Evolutionary conservation across 2,329 filamentous ascomycete species (phyloP), one percentile per base, ranked within the genome.

Genomic region (Zasmidium cellare): DNA sequence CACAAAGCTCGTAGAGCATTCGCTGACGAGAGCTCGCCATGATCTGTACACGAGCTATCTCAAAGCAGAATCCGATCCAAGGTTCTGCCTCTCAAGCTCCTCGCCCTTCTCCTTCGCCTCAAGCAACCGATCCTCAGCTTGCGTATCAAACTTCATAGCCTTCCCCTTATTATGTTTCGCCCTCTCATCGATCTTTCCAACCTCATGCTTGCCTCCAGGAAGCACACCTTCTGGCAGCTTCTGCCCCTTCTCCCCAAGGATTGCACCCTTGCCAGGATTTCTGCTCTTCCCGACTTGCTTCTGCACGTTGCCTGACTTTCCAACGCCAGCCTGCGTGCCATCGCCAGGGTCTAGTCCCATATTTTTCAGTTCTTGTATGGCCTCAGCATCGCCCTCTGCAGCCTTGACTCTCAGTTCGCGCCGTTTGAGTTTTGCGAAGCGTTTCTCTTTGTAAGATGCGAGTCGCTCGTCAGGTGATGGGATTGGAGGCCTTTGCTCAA

Each of bases 401-500:
- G 71, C 72, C 47, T 62, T 58, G 14, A 56, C 56, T 16, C 72
- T 65, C 46, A 70, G 57, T 14, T 57, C 58, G 20, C 69, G 63
- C 16, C 71, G 64, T 65, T 82, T 79, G 44, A 83, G 77, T 73
- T 90, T 90, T 35, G 76, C 77, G 28, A 77, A 75, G 56, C 82
- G 82, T 72, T 84, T 81, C 25, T 76, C 75, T 50, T 85, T 80
- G 57, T 83, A 80, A 52, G 79, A 76, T 51, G 72, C 79, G 66
- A 85, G 79, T 46, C 84, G 78, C 73, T 92, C 84, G 52, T 86
- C 84, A 47, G 84, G 72, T 0, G 81, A 85, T 23, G 87, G 87
- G 11, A 94, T 80, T 0, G 84, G 80, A 3, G 88, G 86, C 6
- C 90, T 80, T 55, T 84, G 80, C 24, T 85, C 80, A 53, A 90